Evolutionary conservation across 2,329 filamentous ascomycete genomes (phyloP).

Genomic region (Elsinoe perseae): DNA sequence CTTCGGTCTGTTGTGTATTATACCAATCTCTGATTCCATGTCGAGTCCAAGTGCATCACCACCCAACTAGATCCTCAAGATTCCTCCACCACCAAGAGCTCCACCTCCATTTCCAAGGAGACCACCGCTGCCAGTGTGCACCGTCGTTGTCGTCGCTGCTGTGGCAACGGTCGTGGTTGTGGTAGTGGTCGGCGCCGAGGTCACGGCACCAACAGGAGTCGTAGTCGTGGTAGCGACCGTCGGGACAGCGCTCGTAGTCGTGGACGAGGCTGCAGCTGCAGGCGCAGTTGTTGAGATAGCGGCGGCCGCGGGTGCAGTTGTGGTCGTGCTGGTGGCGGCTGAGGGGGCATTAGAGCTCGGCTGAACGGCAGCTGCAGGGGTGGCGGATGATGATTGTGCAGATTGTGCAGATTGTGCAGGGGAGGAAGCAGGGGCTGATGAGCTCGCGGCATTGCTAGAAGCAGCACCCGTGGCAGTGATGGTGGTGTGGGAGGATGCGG

Average conservation of each 20-base stretch:
- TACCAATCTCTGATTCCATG: too few species aligned
- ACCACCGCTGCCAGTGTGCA: neutral
- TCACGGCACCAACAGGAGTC: too few species aligned
- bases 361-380: neutral
- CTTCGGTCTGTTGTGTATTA: neutral
- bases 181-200: neutral
- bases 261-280: neutral
- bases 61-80: neutral
- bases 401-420: neutral
- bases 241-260: neutral
- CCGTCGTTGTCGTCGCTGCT: neutral
- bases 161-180: neutral
- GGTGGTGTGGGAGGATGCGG: neutral
- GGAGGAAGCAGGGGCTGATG: neutral
- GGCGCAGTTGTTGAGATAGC: neutral
- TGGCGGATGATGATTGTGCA: neutral
- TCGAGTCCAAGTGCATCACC: neutral
- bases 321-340: neutral
- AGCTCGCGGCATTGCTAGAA: neutral
- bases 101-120: neutral
- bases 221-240: neutral
- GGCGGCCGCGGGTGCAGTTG: neutral
- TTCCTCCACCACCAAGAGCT: neutral
- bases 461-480: neutral
- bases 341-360: neutral